These are phyloP conservation scores for Seminavis robusta DNA, from an alignment of 108 stramenopile genomes.

Conservation along the genomic window DNA sequence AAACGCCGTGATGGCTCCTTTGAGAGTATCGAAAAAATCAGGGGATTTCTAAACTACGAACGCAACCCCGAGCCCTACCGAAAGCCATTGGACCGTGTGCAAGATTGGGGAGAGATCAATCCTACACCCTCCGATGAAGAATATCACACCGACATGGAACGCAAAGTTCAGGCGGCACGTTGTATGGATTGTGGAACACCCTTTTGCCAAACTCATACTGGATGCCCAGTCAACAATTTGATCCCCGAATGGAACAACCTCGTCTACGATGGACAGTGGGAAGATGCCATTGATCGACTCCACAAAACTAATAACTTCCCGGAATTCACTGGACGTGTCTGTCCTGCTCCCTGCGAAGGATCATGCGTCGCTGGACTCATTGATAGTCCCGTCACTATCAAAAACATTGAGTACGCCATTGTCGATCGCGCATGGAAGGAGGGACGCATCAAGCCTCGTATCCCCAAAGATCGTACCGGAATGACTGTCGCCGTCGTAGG, in stretches of 20 bases:
- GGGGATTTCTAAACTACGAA: slow-evolving; percentile 94
- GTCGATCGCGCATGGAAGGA: slow-evolving; percentile 94
- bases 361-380: slow-evolving; percentile 95
- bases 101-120: slow-evolving; percentile 97
- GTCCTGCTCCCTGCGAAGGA: slow-evolving; percentile 97
- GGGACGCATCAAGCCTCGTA: slow-evolving; percentile 88
- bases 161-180: slow-evolving; percentile 90
- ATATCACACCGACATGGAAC: slow-evolving; percentile 83
- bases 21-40: slow-evolving; percentile 84
- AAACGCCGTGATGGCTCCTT: slow-evolving; percentile 88
- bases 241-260: slow-evolving; percentile 99
- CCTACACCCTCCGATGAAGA: slow-evolving; percentile 69
- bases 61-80: slow-evolving; percentile 97
- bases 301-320: slow-evolving; percentile 98
- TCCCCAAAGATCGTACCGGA: slow-evolving; percentile 87
- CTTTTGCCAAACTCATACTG: slow-evolving; percentile 96
- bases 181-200: slow-evolving; percentile 99
- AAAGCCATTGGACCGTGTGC: slow-evolving; percentile 80
- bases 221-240: slow-evolving; percentile 96
- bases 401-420: slow-evolving; percentile 97
- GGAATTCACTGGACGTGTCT: slow-evolving; percentile 97
- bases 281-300: slow-evolving; percentile 90
- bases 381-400: slow-evolving; percentile 94
- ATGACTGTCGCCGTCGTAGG: slow-evolving; percentile 95
- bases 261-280: slow-evolving; percentile 94